These are phyloP conservation scores for Cornus kousa DNA, from an alignment of 148 eudicot genomes.

Conservation along the genomic window DNA sequence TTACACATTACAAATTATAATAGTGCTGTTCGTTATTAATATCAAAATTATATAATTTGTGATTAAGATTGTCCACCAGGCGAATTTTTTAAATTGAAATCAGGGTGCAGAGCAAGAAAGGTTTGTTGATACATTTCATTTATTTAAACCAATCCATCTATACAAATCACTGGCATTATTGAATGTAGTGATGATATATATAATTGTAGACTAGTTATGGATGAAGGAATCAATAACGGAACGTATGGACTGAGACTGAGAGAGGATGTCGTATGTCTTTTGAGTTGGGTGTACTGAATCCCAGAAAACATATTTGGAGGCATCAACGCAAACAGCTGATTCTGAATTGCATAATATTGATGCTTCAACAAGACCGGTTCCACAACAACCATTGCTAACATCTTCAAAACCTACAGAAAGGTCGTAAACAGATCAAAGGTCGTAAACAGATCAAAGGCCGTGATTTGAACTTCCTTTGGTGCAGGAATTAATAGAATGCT, in stretches of 20 bases:
- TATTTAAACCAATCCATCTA: too few species aligned
- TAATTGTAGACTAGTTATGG: neutral
- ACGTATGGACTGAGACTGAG: slow-evolving; percentile 23
- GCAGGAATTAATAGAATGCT: too few species aligned
- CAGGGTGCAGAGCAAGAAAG: too few species aligned
- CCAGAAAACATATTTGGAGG: slow-evolving; percentile 52
- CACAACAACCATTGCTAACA: slow-evolving; percentile 51
- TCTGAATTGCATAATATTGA: slow-evolving; percentile 37
- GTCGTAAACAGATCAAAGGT: neutral
- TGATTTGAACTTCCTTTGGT: neutral
- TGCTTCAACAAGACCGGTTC: slow-evolving; percentile 52
- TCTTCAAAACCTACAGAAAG: slow-evolving; percentile 46
- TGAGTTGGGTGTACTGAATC: slow-evolving; percentile 45
- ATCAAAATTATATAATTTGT: too few species aligned
- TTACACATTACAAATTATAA: too few species aligned
- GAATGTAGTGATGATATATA: neutral
- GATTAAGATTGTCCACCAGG: too few species aligned
- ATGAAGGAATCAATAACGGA: slow-evolving; percentile 33
- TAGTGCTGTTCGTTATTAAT: too few species aligned
- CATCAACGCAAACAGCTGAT: slow-evolving; percentile 38
- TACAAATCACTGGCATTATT: too few species aligned
- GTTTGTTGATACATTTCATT: too few species aligned
- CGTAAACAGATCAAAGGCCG: neutral
- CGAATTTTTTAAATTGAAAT: too few species aligned
- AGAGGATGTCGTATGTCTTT: slow-evolving; percentile 21